Evolutionary conservation across 2,329 filamentous ascomycete species (phyloP).

Genomic region (Knoxdaviesia proteae): DNA sequence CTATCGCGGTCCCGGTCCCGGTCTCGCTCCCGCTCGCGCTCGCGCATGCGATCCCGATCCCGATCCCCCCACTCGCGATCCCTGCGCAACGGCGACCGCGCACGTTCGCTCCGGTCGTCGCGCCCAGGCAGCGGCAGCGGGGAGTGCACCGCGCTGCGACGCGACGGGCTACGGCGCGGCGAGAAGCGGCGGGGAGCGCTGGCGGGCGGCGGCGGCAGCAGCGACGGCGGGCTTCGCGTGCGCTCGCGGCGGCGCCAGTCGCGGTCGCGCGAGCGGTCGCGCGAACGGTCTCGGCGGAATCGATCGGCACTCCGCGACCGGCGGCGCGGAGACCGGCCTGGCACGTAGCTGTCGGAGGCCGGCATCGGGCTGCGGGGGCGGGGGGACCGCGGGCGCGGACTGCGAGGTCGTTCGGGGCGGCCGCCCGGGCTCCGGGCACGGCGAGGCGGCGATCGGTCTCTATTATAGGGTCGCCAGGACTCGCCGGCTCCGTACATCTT

Average conservation of each 20-base stretch:
- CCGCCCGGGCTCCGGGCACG: constrained; percentile 13
- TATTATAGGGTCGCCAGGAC: constrained; percentile 37
- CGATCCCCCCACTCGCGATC: constrained; percentile 12
- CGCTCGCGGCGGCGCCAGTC: constrained; percentile 9
- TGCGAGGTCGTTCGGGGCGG: constrained; percentile 15
- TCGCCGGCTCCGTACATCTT: constrained; percentile 40
- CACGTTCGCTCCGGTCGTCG: constrained; percentile 17
- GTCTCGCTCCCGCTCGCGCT: constrained; percentile 11
- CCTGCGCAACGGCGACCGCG: constrained; percentile 16
- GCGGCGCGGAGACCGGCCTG: constrained; percentile 20
- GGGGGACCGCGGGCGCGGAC: constrained; percentile 11
- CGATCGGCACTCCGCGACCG: constrained; percentile 21
- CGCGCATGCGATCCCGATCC: constrained; percentile 9
- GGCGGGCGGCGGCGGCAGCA: constrained; percentile 9
- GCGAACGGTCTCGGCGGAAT: constrained; percentile 20
- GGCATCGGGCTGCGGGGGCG: constrained; percentile 16
- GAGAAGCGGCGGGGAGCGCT: constrained; percentile 13
- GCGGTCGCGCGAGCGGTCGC: constrained; percentile 19
- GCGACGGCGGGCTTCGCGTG: constrained; percentile 13
- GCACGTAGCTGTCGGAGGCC: constrained; percentile 24
- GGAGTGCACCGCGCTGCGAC: constrained; percentile 9
- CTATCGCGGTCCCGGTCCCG: constrained; percentile 9
- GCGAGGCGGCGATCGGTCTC: constrained; percentile 19
- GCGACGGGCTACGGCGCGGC: constrained; percentile 17
- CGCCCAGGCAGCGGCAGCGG: constrained; percentile 10